These are phyloP conservation scores for Lipomyces lipofer DNA, from an alignment of 805 yeast species.

Conservation along the genomic window DNA sequence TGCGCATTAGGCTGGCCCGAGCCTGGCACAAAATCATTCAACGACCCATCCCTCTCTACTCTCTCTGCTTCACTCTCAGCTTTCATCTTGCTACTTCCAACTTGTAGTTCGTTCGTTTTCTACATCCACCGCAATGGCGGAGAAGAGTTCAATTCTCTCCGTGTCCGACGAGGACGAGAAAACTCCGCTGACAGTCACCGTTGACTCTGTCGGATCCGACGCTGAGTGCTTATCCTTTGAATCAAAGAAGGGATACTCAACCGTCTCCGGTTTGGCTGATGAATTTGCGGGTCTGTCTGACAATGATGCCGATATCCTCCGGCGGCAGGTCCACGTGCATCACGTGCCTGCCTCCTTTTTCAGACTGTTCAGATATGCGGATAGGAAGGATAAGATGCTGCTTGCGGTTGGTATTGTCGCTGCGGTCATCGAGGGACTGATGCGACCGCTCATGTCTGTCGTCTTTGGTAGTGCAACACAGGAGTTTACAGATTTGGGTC, in stretches of 20 bases:
- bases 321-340: conserved; percentile 37
- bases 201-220: background rate
- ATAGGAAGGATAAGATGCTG: conserved; percentile 20
- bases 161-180: conserved; percentile 3
- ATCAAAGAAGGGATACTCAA: conserved; percentile 8
- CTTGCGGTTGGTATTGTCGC: conserved; percentile 39
- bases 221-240: background rate
- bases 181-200: conserved; percentile 10
- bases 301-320: conserved; percentile 39
- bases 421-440: conserved; percentile 32
- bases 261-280: conserved; percentile 26
- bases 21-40: too few species aligned
- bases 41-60: too few species aligned
- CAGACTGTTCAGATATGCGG: conserved; percentile 43
- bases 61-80: too few species aligned
- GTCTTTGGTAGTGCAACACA: conserved; percentile 44
- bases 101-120: too few species aligned
- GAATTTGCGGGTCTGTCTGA: conserved; percentile 36
- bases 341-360: conserved; percentile 34
- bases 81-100: too few species aligned
- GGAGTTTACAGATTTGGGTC: conserved; percentile 39
- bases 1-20: too few species aligned
- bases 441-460: conserved; percentile 45
- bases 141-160: background rate
- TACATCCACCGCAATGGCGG: background rate